Base-by-base conservation (phyloP, 2,329 filamentous ascomycete species). In the Neofusicoccum umdonicola region DNA sequence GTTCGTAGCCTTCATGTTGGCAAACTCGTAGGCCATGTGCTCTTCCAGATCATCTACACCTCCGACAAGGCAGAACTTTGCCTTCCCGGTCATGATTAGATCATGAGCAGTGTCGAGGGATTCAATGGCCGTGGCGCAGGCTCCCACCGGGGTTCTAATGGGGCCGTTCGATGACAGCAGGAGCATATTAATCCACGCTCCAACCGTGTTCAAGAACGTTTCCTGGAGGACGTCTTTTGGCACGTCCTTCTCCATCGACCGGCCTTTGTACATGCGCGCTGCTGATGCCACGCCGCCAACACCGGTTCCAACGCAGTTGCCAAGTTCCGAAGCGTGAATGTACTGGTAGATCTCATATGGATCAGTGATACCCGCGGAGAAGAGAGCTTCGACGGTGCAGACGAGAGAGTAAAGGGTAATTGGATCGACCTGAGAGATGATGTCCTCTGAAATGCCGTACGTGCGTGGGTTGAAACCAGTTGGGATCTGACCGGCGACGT, bases 101-200 rank as follows among this genome's bases (percentile, higher is more conserved):
- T 54, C 51, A 63, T 65, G 73, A 3, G 71, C 78, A 12, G 69
- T 70, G 39, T 80, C 76, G 0, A 80, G 61, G 0, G 73, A 74
- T 65, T 80, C 77, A 2, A 80, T 50, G 0, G 71, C 69, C 1
- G 78, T 80, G 0, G 78, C 77, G 37, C 76, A 80, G 1, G 77
- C 74, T 0, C 76, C 77, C 0, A 76, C 74, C 2, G 77, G 76
- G 0, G 78, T 78, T 8, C 68, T 70, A 17, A 73, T 76, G 0
- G 78, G 76, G 0, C 78, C 78, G 0, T 72, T 66, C 0, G 75
- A 69, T 5, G 67, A 69, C 19, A 77, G 68, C 15, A 79, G 70
- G 11, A 80, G 73, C 77, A 80, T 79, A 52, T 80, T 80, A 22
- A 78, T 66, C 77, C 77, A 80, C 1, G 78, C 77, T 0, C 67